Evolutionary conservation across 371 early-diverging fungal species (phyloP).

Genomic region (Mucor sp.): DNA sequence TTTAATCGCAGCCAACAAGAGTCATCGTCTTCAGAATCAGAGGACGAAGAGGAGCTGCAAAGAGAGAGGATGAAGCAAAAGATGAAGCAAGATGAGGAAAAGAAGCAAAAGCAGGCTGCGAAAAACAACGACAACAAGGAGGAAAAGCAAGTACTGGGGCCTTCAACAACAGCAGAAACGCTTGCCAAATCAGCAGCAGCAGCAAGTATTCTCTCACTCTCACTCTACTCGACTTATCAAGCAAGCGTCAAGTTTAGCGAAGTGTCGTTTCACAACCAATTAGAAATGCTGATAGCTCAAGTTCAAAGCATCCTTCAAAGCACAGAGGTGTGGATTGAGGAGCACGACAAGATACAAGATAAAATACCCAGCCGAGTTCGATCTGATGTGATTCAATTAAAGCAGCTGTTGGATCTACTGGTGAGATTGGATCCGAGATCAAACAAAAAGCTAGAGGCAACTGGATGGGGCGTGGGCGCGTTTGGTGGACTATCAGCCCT

Average conservation of each 20-base stretch:
- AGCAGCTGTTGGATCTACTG: constrained; percentile 39
- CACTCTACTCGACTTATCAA: constrained; percentile 58
- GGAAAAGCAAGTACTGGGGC: constrained; percentile 15
- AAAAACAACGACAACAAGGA: constrained; percentile 14
- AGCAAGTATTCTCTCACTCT: constrained; percentile 46
- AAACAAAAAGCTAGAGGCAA: constrained; percentile 46
- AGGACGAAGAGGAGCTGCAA: constrained; percentile 11
- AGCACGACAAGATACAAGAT: constrained; percentile 44
- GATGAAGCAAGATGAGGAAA: constrained; percentile 14
- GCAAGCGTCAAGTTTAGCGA: constrained; percentile 49
- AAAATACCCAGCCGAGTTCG: constrained; percentile 45
- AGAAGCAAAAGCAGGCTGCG: constrained; percentile 13
- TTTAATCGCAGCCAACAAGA: not conserved
- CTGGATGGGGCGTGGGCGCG: constrained; percentile 52
- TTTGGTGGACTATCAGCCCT: constrained; percentile 52
- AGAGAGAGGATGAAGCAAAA: constrained; percentile 10
- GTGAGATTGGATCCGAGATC: constrained; percentile 53
- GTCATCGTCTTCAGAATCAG: not conserved
- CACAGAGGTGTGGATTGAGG: constrained; percentile 56
- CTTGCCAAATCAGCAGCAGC: constrained; percentile 46
- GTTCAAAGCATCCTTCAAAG: constrained; percentile 49
- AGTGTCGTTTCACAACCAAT: constrained; percentile 52
- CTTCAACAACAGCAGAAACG: constrained; percentile 7
- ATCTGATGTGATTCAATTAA: constrained; percentile 42
- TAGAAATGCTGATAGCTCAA: constrained; percentile 45